These are phyloP conservation scores for Leccinum boreale DNA, from an alignment of 768 basidiomycete genomes.

Conservation along the genomic window DNA sequence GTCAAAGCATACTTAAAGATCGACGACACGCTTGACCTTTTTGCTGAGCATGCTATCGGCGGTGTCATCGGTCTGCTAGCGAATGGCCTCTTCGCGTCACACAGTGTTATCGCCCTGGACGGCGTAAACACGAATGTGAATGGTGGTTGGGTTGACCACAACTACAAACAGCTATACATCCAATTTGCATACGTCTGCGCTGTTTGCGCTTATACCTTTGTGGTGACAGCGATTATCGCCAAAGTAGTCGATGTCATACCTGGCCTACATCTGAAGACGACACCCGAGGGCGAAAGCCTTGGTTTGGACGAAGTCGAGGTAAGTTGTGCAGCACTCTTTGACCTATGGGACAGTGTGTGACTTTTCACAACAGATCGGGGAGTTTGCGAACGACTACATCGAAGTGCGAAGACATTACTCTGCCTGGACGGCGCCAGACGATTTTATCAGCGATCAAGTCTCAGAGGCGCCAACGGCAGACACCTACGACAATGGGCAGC, in stretches of 20 bases:
- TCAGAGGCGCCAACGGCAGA: constrained; percentile 11
- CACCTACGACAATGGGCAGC: constrained; percentile 32
- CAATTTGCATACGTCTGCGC: constrained; percentile 67
- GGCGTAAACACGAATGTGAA: constrained; percentile 50
- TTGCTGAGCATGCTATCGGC: constrained; percentile 87
- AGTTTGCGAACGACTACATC: constrained; percentile 67
- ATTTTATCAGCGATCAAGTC: constrained; percentile 4
- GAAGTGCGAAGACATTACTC: constrained; percentile 65
- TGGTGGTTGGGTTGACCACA: constrained; percentile 73
- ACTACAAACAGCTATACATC: constrained; percentile 79
- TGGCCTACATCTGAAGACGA: constrained; percentile 52
- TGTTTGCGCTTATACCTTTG: constrained; percentile 55
- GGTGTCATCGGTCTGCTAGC: constrained; percentile 72
- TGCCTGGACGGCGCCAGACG: constrained; percentile 43
- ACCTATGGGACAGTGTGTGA: neutral
- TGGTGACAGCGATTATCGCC: constrained; percentile 57
- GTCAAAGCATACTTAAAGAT: constrained; percentile 68
- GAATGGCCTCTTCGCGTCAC: constrained; percentile 75
- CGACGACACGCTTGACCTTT: constrained; percentile 91
- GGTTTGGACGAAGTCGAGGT: constrained; percentile 77
- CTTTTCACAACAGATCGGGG: constrained; percentile 47
- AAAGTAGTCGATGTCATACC: constrained; percentile 56
- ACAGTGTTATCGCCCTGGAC: constrained; percentile 62
- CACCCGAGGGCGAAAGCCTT: constrained; percentile 53
- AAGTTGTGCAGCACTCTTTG: constrained; percentile 11